Base-by-base conservation (phyloP, 2,329 filamentous ascomycete species). In the Diaporthe caulivora region DNA sequence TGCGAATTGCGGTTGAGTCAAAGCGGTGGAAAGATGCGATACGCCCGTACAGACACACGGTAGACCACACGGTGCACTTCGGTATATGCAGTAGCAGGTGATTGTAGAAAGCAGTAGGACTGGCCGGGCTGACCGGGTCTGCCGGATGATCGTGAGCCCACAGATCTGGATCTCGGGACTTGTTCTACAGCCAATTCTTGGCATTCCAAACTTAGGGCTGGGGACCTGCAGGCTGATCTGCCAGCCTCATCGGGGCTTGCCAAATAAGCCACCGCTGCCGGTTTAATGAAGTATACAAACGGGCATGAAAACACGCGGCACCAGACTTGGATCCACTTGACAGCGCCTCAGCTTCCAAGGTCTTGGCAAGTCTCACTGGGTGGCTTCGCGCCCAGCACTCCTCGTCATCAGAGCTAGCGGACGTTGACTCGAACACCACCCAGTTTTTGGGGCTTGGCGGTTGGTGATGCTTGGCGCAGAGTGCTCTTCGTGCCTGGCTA, bases 81-180 rank as follows among this genome's bases (percentile, higher is more conserved):
- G 62, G 44, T 53, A 53, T 40, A 29, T 10, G n/a, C 24, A 65
- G n/a, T 15, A 65, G 44, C 44, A 65, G 62, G 44, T 51, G n/a
- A 40, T 44, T 37, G 26, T 34, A 37, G 31, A 53, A 53, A 53
- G 9, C 62, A 53, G 26, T 31, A n/a, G 31, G 62, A n/a, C n/a
- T 40, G 29, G 62, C 37, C 62, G 44, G 47, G 47, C 34, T 67
- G 47, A 37, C 62, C 62, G 47, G 62, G 62, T 53, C 31, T 53
- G 29, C 47, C 62, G 62, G 62, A 67, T 53, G 62, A 67, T 67
- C 47, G 62, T 53, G 62, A 67, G 62, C 44, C 62, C 62, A 67
- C 62, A 67, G 62, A 67, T 67, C 62, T 67, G 47, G 62, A 67
- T 67, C 62, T 67, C 62, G 62, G 62, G 62, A 67, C 44, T 67